Conservation (phyloP, 192 early-diverging fungal genomes). For the Entomortierella chlamydospora region DNA sequence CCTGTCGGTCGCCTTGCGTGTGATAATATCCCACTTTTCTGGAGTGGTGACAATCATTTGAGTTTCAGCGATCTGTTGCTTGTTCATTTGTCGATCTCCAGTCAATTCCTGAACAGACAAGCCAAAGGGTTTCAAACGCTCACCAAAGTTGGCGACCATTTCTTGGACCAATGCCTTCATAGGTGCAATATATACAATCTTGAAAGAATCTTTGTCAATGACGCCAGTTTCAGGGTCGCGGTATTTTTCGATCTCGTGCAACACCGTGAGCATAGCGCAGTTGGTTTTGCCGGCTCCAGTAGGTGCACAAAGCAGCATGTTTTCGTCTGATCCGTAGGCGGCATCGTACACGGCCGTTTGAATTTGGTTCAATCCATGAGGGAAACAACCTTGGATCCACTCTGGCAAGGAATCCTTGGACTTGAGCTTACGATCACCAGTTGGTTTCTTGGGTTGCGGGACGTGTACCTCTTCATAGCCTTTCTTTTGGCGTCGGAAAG, state of each 20-base stretch:
- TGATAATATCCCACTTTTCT: constrained; percentile 99
- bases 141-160: constrained; percentile 92
- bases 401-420: constrained; percentile 74
- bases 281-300: constrained; percentile 99
- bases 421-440: constrained; percentile 75
- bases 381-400: constrained; percentile 87
- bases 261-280: constrained; percentile 95
- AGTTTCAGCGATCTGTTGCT: constrained; percentile 95
- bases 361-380: constrained; percentile 87
- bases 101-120: constrained; percentile 96
- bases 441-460: constrained; percentile 84
- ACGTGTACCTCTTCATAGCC: constrained; percentile 97
- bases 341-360: constrained; percentile 89
- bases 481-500: constrained; percentile 87
- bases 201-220: constrained; percentile 87
- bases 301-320: constrained; percentile 97
- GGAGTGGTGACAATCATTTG: constrained; percentile 99
- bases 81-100: constrained; percentile 97
- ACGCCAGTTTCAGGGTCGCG: constrained; percentile 76
- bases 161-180: constrained; percentile 99
- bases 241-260: constrained; percentile 88
- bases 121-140: constrained; percentile 80
- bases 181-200: constrained; percentile 98
- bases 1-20: constrained; percentile 93
- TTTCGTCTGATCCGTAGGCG: constrained; percentile 92